Evolutionary conservation across 2,329 filamentous ascomycete species (phyloP).

Genomic region (Penicillium sp.): DNA sequence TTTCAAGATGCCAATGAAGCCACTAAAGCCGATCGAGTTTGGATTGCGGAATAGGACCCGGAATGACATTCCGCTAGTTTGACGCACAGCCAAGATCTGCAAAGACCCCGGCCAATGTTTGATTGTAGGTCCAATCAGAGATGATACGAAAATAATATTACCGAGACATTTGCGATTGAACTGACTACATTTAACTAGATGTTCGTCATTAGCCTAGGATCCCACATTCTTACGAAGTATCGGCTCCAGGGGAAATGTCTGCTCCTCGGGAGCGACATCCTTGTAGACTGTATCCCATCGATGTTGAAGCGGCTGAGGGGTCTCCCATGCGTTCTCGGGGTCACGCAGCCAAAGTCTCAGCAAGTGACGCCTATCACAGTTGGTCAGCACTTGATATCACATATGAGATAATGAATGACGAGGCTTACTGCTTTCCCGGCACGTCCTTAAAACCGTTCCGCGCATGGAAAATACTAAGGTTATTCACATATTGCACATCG

Average conservation of each 20-base stretch:
- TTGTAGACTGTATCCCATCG: conserved; percentile 48
- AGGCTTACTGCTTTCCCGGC: conserved; percentile 39
- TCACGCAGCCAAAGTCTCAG: conserved; percentile 52
- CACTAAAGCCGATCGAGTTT: neutral
- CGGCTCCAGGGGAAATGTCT: conserved; percentile 49
- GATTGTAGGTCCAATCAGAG: neutral
- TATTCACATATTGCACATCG: conserved; percentile 57
- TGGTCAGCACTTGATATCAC: neutral
- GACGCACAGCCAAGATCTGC: neutral
- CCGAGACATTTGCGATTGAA: neutral
- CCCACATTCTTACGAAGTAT: conserved; percentile 27
- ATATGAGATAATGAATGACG: neutral
- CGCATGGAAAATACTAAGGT: conserved; percentile 55
- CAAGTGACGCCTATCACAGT: conserved; percentile 44
- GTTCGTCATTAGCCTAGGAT: neutral
- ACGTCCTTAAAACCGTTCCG: conserved; percentile 50
- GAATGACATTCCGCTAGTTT: conserved; percentile 5
- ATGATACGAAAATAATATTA: neutral
- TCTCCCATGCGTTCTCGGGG: conserved; percentile 50
- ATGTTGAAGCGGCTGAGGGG: conserved; percentile 37
- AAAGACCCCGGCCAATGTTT: neutral
- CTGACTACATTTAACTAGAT: neutral
- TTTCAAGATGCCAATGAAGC: neutral
- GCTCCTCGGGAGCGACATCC: conserved; percentile 40
- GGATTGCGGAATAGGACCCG: conserved; percentile 2